These are phyloP conservation scores for Marsdenia floribunda DNA, from an alignment of 257 asterid species.

Conservation along the genomic window DNA sequence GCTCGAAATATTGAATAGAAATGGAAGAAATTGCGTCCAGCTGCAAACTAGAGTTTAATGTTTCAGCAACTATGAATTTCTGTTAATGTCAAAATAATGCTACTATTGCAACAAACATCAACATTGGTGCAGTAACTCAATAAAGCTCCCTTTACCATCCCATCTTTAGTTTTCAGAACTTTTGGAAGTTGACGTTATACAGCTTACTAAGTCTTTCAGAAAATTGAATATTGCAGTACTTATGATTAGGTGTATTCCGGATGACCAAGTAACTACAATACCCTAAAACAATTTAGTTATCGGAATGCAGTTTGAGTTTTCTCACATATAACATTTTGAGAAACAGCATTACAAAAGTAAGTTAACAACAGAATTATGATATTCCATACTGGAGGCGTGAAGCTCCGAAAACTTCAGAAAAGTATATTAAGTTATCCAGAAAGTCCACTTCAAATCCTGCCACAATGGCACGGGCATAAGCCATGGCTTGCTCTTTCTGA, in stretches of 20 bases:
- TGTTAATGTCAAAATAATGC: neutral
- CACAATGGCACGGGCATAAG: slow-evolving; percentile 85
- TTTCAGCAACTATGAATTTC: neutral
- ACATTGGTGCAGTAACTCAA: neutral
- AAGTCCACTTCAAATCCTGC: slow-evolving; percentile 75
- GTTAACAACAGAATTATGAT: neutral
- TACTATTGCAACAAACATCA: neutral
- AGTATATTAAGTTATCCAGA: slow-evolving; percentile 65
- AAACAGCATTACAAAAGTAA: neutral
- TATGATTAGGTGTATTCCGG: neutral
- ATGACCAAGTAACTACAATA: neutral
- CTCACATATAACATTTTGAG: neutral
- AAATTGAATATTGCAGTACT: neutral
- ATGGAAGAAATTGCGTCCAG: neutral
- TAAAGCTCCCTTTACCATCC: neutral
- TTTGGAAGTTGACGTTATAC: neutral
- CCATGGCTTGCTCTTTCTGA: slow-evolving; percentile 88
- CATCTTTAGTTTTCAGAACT: neutral
- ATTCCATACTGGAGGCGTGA: slow-evolving; percentile 53
- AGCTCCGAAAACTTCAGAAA: slow-evolving; percentile 84
- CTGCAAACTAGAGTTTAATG: neutral
- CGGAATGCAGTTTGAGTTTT: neutral
- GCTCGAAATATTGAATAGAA: neutral
- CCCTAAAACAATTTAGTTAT: neutral
- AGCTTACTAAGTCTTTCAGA: neutral